These are phyloP conservation scores for Hamamelis virginiana DNA, from an alignment of 164 flowering plant species.

Conservation along the genomic window DNA sequence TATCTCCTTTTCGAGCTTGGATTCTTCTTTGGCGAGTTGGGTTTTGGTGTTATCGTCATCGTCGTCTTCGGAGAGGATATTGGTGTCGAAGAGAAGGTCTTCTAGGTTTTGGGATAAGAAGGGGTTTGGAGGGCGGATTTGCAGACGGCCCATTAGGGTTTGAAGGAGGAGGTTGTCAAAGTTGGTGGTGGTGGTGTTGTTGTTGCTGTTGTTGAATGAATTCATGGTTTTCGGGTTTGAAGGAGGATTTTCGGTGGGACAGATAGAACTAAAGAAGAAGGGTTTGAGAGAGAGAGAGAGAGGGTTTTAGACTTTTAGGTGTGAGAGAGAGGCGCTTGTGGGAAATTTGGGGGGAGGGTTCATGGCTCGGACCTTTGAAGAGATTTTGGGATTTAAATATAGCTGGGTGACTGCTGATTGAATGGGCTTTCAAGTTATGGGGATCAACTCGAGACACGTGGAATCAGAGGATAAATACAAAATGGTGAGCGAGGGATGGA, in stretches of 20 bases:
- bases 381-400: too few relatives aligned
- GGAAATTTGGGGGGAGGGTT: too few relatives aligned
- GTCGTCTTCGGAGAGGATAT: constrained; percentile 15
- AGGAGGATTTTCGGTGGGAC: neutral
- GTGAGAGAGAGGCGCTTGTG: too few relatives aligned
- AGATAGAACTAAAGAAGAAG: neutral
- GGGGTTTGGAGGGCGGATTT: constrained; percentile 54
- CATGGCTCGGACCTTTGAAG: too few relatives aligned
- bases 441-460: too few relatives aligned
- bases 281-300: neutral
- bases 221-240: constrained; percentile 24
- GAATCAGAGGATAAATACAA: too few relatives aligned
- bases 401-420: too few relatives aligned
- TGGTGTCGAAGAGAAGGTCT: constrained; percentile 51
- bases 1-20: constrained; percentile 75
- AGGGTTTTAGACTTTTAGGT: neutral
- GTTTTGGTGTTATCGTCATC: constrained; percentile 35
- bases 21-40: constrained; percentile 68
- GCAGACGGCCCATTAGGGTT: constrained; percentile 72
- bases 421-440: too few relatives aligned
- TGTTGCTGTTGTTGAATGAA: constrained; percentile 28
- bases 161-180: constrained; percentile 56
- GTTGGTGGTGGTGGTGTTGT: constrained; percentile 20
- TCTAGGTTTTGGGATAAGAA: constrained; percentile 54
- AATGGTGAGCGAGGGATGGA: too few relatives aligned